Base-by-base conservation (phyloP, 805 yeast species). In the Suhomyces faveliae region DNA sequence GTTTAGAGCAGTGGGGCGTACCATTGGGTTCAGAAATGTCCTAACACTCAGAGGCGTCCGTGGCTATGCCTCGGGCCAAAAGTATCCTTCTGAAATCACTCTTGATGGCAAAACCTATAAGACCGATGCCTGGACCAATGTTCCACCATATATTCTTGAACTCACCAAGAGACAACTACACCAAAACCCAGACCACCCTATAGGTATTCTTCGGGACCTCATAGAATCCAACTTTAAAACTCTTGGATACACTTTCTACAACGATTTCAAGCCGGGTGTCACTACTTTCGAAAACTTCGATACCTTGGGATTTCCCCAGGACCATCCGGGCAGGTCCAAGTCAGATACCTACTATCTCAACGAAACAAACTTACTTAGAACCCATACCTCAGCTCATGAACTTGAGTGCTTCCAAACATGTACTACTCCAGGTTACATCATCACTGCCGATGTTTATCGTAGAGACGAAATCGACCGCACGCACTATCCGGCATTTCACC, bases 311-410 rank as follows among this genome's bases (percentile, higher is more conserved):
- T 92, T 94, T 65, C 96, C 97, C 1, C 59, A 65, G 29, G 96
- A 91, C 60, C 99, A 94, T 63, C 96, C 96, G 0, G 97, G 99
- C 3, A 77, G 99, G 60, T 81, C 94, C 15, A 87, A 80, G 59
- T 86, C 96, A 3, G 99, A 94, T 63, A 92, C 99, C 0, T 94
- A 94, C 66, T 94, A 94, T 60, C 63, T 94, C 45, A 91, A 94
- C 68, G 76, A 82, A 45, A 77, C 78, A 17, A 71, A 84, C 25
- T 71, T 94, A 23, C 70, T 94, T 50, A 75, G 99, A 60, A 94
- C 99, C 0, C 99, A 94, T 62, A 92, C 99, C 0, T 90, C 97
- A 1, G 99, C 99, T 0, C 99, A 94, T 66, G 99, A 94, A 67
- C 80, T 79, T 55, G 90, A 87, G 60, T 89, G 97, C 61, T 92